These are phyloP conservation scores for Amphicarpaea edgeworthii DNA, from an alignment of 306 rosid species.

Conservation along the genomic window DNA sequence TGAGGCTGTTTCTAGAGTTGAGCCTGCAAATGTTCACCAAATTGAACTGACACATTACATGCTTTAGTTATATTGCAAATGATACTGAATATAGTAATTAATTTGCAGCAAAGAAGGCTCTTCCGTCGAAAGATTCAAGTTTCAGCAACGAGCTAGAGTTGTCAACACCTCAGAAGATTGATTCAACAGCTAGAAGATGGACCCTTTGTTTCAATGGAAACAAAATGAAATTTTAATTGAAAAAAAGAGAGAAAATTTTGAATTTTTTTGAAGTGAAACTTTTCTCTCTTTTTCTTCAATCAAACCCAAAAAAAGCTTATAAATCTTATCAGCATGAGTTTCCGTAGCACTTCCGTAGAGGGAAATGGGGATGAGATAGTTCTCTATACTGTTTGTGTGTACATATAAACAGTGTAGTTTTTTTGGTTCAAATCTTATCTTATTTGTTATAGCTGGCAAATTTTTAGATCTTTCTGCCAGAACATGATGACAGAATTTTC, in stretches of 20 bases:
- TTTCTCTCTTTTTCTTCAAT: not conserved
- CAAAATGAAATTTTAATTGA: not conserved
- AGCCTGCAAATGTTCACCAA: not conserved
- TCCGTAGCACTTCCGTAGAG: not conserved
- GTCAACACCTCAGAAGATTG: conserved; percentile 3
- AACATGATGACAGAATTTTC: not conserved
- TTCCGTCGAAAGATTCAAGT: conserved; percentile 50
- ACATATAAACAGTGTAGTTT: not conserved
- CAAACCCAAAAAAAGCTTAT: too few species aligned
- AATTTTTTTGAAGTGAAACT: not conserved
- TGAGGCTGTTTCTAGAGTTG: not conserved
- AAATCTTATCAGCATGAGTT: not conserved
- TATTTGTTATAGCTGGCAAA: conserved; percentile 13
- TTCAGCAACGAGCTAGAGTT: conserved; percentile 1
- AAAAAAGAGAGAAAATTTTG: not conserved
- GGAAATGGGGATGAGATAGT: conserved; percentile 2
- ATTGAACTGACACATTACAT: not conserved
- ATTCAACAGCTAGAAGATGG: not conserved
- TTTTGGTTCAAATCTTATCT: not conserved
- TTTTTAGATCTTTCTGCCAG: not conserved
- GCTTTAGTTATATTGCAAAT: not conserved
- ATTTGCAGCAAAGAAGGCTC: conserved; percentile 63
- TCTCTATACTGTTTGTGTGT: not conserved
- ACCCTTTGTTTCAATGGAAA: not conserved
- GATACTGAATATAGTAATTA: conserved; percentile 34